Evolutionary conservation across 2,329 filamentous ascomycete genomes (phyloP).

Genomic region (Scleromitrula shiraiana): DNA sequence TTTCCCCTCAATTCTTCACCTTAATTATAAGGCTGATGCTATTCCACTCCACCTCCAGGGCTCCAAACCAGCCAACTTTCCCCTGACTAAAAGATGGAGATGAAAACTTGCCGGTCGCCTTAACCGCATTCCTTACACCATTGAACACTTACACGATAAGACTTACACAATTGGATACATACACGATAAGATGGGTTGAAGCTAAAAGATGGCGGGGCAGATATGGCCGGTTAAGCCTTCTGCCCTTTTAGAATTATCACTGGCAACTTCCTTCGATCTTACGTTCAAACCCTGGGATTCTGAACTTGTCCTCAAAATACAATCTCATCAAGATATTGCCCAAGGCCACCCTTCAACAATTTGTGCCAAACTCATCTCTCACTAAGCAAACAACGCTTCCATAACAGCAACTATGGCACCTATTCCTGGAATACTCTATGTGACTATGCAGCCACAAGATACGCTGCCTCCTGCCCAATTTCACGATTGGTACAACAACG

Average conservation of each 20-base stretch:
- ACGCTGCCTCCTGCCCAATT: slow-evolving; percentile 58
- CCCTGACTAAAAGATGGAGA: too few relatives aligned
- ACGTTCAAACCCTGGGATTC: background rate
- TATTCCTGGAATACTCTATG: slow-evolving; percentile 64
- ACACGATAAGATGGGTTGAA: background rate
- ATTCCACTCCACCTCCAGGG: too few relatives aligned
- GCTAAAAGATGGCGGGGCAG: slow-evolving; percentile 5
- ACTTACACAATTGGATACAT: too few relatives aligned
- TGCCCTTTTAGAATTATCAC: background rate
- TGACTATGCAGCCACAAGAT: slow-evolving; percentile 74
- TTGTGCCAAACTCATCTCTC: too few relatives aligned
- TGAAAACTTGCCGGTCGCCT: background rate
- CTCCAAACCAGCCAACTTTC: too few relatives aligned
- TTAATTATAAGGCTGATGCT: too few relatives aligned
- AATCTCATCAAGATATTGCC: too few relatives aligned
- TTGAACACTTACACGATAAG: too few relatives aligned
- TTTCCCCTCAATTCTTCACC: too few relatives aligned
- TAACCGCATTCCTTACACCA: background rate
- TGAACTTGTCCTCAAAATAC: too few relatives aligned
- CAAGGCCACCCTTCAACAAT: too few relatives aligned
- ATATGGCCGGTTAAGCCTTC: slow-evolving; percentile 7
- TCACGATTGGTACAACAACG: slow-evolving; percentile 92
- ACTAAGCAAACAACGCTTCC: background rate
- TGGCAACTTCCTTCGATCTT: background rate
- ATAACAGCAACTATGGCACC: slow-evolving; percentile 4